phyloP scores from a whole-genome alignment of 768 basidiomycete species.

The Mycena floridula region DNA sequence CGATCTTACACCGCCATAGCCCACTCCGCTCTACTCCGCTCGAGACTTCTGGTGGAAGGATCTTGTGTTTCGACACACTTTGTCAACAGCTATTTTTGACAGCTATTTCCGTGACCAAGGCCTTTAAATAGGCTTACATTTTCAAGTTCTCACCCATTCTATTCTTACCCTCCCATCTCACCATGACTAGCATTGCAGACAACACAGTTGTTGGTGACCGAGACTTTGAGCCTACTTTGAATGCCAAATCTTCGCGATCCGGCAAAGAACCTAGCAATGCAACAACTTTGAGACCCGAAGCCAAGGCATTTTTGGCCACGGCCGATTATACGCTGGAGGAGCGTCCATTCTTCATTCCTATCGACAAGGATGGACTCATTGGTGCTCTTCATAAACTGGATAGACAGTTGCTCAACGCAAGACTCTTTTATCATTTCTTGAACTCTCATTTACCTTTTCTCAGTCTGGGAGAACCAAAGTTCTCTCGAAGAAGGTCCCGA shows the following conservation, averaged over 20 bases:
- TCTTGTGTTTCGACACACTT: too few species aligned
- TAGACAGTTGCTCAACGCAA: constrained; percentile 47
- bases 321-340: constrained; percentile 46
- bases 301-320: constrained; percentile 3
- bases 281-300: constrained; percentile 8
- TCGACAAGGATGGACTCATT: constrained; percentile 61
- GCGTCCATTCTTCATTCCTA: constrained; percentile 66
- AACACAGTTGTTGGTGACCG: constrained; percentile 36
- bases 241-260: constrained; percentile 12
- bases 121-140: too few species aligned
- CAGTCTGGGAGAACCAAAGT: constrained; percentile 54
- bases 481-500: constrained; percentile 54
- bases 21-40: too few species aligned
- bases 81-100: too few species aligned
- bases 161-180: too few species aligned
- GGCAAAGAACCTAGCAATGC: constrained; percentile 15
- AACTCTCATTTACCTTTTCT: constrained; percentile 4
- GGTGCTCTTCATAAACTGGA: constrained; percentile 69
- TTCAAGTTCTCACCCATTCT: too few species aligned
- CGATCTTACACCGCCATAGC: too few species aligned
- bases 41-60: too few species aligned
- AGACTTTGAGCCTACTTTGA: constrained; percentile 10
- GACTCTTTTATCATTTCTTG: constrained; percentile 5
- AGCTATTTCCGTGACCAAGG: too few species aligned
- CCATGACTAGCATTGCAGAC: constrained; percentile 35